These are phyloP conservation scores for Wickerhamomyces tratensis DNA, from an alignment of 805 yeast species.

Conservation along the genomic window DNA sequence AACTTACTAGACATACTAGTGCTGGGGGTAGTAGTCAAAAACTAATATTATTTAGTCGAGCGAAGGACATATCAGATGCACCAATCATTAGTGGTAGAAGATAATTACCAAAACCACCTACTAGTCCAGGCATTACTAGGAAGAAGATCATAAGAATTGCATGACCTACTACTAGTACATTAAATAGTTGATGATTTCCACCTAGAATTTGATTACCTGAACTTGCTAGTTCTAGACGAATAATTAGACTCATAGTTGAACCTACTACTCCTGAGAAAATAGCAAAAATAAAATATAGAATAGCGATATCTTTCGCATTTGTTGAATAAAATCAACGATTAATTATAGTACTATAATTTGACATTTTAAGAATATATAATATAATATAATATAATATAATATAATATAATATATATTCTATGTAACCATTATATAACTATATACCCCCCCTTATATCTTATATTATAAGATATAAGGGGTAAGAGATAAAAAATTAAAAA, in stretches of 20 bases:
- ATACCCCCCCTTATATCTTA: too few species aligned
- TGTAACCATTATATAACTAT: too few species aligned
- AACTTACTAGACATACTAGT: conserved; percentile 8
- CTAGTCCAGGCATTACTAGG: conserved; percentile 16
- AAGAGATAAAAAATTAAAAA: too few species aligned
- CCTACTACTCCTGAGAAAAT: conserved; percentile 17
- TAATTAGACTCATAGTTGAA: conserved; percentile 16
- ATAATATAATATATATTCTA: too few species aligned
- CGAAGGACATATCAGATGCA: conserved; percentile 14
- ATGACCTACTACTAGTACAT: conserved; percentile 16
- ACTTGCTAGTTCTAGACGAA: conserved; percentile 18
- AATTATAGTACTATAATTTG: too few species aligned
- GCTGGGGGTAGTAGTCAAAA: conserved; percentile 15
- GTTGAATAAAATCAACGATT: conserved; percentile 12
- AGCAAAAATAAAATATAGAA: conserved; percentile 17
- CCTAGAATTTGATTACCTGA: conserved; percentile 14
- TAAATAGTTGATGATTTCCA: conserved; percentile 17
- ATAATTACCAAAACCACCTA: conserved; percentile 16
- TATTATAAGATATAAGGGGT: too few species aligned
- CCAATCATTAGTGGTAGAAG: conserved; percentile 16
- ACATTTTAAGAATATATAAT: too few species aligned
- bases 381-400: too few species aligned
- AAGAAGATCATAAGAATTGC: conserved; percentile 18
- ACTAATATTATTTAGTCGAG: conserved; percentile 6
- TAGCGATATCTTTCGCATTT: conserved; percentile 19